Base-by-base conservation (phyloP, 768 basidiomycete genomes). In the Tylopilus felleus region DNA sequence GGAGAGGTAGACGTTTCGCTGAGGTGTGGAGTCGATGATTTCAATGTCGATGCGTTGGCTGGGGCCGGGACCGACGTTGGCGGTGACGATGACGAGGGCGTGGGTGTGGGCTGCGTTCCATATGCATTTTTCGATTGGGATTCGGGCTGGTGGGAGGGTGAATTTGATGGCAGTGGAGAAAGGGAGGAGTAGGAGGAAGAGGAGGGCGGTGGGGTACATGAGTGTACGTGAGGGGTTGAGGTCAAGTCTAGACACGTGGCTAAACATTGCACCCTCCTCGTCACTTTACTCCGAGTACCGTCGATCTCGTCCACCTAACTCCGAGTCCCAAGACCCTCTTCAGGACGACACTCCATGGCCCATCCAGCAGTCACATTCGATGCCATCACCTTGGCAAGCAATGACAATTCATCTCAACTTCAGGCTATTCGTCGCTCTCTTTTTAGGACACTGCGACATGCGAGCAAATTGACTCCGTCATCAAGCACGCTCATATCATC, bases 41-140 rank as follows among this genome's bases (percentile, higher is more conserved):
- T 98, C 93, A 59, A 99, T 80, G 76, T 99, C 97, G 33, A 95
- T 79, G 21, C 93, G 83, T 72, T 96, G 94, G 61, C 80, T 77
- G 1, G 73, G 71, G 0, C 88, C 89, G 0, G 86, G 79, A 0
- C 86, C 85, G 28, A 96, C 87, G 66, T 97, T 96, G 41, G 96
- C 94, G 0, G 96, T 98, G 60, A 97, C 93, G 63, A 99, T 92
- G 67, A 98, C 92, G 33, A 98, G 86, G 7, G 91, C 81, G 63
- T 93, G 85, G 7, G 79, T 73, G 65, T 94, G 90, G 9, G 86
- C 96, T 22, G 88, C 77, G 68, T 99, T 97, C 97, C 97, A 99
- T 52, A 98, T 86, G 73, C 96, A 98, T 73, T 93, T 94, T 59
- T 80, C 65, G 25, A 77, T 73, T 1, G 96, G 94, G 60, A 86